Conservation (phyloP, 441 rosid species). For the Kokia cookei region DNA sequence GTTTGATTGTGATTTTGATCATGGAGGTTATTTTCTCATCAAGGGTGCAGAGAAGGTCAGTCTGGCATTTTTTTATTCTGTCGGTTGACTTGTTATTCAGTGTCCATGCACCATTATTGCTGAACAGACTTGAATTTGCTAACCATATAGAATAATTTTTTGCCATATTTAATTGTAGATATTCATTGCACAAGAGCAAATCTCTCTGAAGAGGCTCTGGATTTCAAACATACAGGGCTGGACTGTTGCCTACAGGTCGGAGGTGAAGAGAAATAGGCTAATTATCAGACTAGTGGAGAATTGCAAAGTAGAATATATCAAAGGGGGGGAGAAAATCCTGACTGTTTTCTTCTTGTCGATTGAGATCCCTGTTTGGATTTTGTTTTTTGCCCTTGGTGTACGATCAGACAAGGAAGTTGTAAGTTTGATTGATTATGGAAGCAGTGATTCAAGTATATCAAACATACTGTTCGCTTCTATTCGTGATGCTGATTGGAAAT, state of each 20-base stretch:
- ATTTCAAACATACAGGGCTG: constrained; percentile 53
- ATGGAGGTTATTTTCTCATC: constrained; percentile 79
- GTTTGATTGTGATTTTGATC: constrained; percentile 85
- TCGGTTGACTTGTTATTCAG: background rate
- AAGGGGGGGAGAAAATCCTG: constrained; percentile 65
- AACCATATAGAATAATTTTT: background rate
- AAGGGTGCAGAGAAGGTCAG: constrained; percentile 94
- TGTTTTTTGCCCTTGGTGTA: constrained; percentile 83
- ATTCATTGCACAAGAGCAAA: constrained; percentile 90
- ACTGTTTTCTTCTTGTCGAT: constrained; percentile 71
- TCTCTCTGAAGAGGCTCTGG: constrained; percentile 83
- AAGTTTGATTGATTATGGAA: constrained; percentile 52
- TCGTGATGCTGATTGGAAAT: constrained; percentile 58
- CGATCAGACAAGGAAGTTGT: constrained; percentile 66
- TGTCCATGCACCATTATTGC: background rate
- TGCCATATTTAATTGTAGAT: constrained; percentile 34
- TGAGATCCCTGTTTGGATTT: constrained; percentile 73
- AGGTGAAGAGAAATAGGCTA: constrained; percentile 57
- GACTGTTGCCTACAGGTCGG: constrained; percentile 66
- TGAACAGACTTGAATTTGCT: background rate
- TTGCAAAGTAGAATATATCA: constrained; percentile 35
- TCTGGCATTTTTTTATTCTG: background rate
- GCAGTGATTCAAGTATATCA: constrained; percentile 45
- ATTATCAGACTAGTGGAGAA: constrained; percentile 47
- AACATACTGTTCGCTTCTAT: constrained; percentile 65